These are phyloP conservation scores for Kwoniella pini DNA, from an alignment of 768 basidiomycete genomes.

Conservation along the genomic window DNA sequence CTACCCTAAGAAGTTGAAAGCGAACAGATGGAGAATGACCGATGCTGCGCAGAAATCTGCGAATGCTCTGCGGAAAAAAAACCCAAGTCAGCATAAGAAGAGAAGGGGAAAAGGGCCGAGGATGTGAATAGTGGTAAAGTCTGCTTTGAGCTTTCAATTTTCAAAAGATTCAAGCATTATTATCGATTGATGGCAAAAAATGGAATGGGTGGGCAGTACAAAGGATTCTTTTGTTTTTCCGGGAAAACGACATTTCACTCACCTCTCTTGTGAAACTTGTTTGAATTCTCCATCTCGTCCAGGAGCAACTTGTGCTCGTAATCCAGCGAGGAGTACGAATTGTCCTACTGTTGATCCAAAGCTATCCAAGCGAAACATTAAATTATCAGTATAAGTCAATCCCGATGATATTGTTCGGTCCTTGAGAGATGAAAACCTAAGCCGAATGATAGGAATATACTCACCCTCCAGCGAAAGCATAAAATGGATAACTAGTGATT, in stretches of 20 bases:
- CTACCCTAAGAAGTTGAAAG: conserved; percentile 95
- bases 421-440: too few relatives aligned
- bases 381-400: not conserved
- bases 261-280: conserved; percentile 91
- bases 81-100: not conserved
- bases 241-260: conserved; percentile 52
- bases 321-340: conserved; percentile 89
- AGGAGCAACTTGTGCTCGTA: conserved; percentile 89
- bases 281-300: conserved; percentile 63
- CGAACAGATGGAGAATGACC: conserved; percentile 94
- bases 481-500: conserved; percentile 92
- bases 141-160: too few relatives aligned
- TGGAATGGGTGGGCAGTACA: not conserved
- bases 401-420: not conserved
- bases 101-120: not conserved
- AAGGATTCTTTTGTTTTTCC: not conserved
- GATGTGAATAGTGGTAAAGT: too few relatives aligned
- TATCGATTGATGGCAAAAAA: too few relatives aligned
- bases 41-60: conserved; percentile 96
- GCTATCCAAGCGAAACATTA: conserved; percentile 56
- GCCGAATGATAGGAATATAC: conserved; percentile 55
- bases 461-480: conserved; percentile 94
- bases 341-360: conserved; percentile 93
- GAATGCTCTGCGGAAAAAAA: conserved; percentile 69
- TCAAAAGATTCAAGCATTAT: too few relatives aligned